Evolutionary conservation across 306 rosid species (phyloP).

Genomic region (Arachis hypogaea): DNA sequence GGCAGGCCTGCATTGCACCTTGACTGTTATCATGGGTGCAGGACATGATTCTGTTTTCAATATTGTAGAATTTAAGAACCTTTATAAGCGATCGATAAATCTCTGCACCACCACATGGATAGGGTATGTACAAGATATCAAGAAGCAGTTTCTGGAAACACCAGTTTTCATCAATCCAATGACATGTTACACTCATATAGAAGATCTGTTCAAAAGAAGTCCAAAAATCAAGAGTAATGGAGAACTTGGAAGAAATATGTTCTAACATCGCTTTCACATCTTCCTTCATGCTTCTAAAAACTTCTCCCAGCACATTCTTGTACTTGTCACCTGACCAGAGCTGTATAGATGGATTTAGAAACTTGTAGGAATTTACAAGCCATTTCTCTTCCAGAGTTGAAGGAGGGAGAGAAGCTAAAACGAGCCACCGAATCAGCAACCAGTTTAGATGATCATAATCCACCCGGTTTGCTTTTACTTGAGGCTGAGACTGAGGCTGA

Average conservation of each 20-base stretch:
- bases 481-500: slow-evolving; percentile 50
- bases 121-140: slow-evolving; percentile 80
- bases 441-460: slow-evolving; percentile 94
- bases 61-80: slow-evolving; percentile 78
- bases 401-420: slow-evolving; percentile 82
- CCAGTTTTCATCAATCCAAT: slow-evolving; percentile 95
- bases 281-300: slow-evolving; percentile 84
- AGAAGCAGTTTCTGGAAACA: slow-evolving; percentile 83
- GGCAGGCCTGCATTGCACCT: slow-evolving; percentile 74
- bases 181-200: slow-evolving; percentile 90
- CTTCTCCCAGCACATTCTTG: slow-evolving; percentile 68
- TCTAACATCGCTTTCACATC: slow-evolving; percentile 75
- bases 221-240: slow-evolving; percentile 92
- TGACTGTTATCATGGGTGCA: slow-evolving; percentile 92
- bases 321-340: slow-evolving; percentile 84
- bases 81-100: slow-evolving; percentile 66
- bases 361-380: slow-evolving; percentile 82
- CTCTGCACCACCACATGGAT: slow-evolving; percentile 78
- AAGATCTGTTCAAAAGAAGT: slow-evolving; percentile 76
- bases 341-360: slow-evolving; percentile 81
- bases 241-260: slow-evolving; percentile 75
- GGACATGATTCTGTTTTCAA: slow-evolving; percentile 80
- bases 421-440: slow-evolving; percentile 90
- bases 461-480: slow-evolving; percentile 61
- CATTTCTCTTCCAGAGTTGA: slow-evolving; percentile 86